These are phyloP conservation scores for Aspergillus sp. DNA, from an alignment of 2,329 filamentous ascomycete genomes.

Conservation along the genomic window DNA sequence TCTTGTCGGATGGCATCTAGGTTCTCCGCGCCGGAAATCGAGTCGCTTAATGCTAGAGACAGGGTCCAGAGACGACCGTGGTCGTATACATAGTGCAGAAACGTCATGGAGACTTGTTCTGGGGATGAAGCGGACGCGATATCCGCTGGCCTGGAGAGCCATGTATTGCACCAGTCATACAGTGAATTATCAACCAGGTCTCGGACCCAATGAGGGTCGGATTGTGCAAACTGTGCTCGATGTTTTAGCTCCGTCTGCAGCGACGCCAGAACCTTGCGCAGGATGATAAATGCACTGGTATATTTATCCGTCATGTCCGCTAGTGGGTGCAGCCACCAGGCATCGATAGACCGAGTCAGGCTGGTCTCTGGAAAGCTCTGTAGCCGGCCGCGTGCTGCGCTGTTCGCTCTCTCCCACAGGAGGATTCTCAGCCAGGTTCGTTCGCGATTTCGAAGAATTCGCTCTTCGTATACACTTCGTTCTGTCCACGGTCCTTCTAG, in stretches of 20 bases:
- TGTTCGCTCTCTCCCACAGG: slow-evolving; percentile 32
- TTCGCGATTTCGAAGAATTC: slow-evolving; percentile 24
- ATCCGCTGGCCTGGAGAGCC: slow-evolving; percentile 15
- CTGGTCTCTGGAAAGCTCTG: slow-evolving; percentile 30
- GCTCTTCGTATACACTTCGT: neutral
- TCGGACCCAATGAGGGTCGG: slow-evolving; percentile 25
- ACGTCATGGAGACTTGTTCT: slow-evolving; percentile 18
- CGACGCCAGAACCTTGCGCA: slow-evolving; percentile 21
- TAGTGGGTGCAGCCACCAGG: slow-evolving; percentile 29
- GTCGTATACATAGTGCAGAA: slow-evolving; percentile 27
- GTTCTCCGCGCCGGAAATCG: slow-evolving; percentile 10
- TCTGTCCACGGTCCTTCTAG: neutral
- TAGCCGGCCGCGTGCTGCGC: slow-evolving; percentile 26
- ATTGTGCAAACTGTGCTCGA: slow-evolving; percentile 11
- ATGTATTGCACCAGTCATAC: slow-evolving; percentile 23
- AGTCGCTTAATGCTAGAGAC: slow-evolving; percentile 25
- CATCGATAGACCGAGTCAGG: slow-evolving; percentile 24
- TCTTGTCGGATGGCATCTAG: slow-evolving; percentile 23
- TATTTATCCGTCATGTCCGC: slow-evolving; percentile 28
- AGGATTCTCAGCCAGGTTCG: slow-evolving; percentile 33
- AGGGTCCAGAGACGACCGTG: slow-evolving; percentile 30
- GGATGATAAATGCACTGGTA: slow-evolving; percentile 29
- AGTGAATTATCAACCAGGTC: slow-evolving; percentile 23
- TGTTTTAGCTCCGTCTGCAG: slow-evolving; percentile 20
- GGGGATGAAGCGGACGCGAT: neutral